Conservation (phyloP, 805 yeast species). For the Wickerhamomyces canadensis region DNA sequence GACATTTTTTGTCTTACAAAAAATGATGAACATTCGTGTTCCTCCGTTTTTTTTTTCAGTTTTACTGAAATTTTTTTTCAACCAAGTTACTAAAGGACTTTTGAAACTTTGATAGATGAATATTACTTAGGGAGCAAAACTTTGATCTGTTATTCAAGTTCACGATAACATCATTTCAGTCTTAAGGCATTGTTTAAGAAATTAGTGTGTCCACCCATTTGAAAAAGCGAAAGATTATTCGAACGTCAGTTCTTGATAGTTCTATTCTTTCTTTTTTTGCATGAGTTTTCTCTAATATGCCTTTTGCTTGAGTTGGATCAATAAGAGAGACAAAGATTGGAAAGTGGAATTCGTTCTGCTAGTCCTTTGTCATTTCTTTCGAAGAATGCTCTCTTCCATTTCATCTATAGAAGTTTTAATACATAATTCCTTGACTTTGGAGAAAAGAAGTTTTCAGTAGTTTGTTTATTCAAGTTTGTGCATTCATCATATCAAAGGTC, state of each 20-base stretch:
- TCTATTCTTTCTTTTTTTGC: neutral
- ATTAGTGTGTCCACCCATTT: too few species aligned
- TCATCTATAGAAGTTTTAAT: constrained; percentile 11
- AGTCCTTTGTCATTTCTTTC: neutral
- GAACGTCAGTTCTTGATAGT: neutral
- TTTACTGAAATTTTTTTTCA: neutral
- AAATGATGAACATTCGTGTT: neutral
- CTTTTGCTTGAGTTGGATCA: neutral
- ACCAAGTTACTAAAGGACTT: neutral
- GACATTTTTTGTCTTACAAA: neutral
- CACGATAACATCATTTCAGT: neutral
- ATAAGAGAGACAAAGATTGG: neutral
- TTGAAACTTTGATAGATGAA: neutral
- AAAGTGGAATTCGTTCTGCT: neutral
- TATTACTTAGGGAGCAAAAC: neutral
- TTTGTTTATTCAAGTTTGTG: neutral
- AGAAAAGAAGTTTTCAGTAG: neutral
- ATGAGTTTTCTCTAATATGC: neutral
- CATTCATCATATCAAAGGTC: neutral
- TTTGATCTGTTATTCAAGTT: constrained; percentile 1
- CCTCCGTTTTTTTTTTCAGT: neutral
- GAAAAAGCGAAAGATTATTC: too few species aligned
- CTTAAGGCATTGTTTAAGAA: neutral
- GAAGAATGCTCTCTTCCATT: neutral
- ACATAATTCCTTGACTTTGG: neutral